Conservation (phyloP, 1,284 basidiomycete species). For the Apiotrichum montevideense region DNA sequence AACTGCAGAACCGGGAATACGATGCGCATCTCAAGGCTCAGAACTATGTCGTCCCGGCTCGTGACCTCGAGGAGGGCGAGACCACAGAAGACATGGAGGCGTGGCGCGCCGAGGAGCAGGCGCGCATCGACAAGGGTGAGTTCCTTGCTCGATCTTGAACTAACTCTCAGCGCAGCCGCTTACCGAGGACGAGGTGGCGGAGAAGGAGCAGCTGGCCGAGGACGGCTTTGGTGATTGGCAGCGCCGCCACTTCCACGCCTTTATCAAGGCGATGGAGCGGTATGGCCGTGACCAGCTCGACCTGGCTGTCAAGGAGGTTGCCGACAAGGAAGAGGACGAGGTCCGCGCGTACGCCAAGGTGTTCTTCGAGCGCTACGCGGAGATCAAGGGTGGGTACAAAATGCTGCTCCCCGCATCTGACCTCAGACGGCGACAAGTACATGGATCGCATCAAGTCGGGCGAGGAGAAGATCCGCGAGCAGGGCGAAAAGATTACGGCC, state of each 20-base stretch:
- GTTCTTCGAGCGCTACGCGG: slow-evolving; percentile 86
- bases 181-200: slow-evolving; percentile 72
- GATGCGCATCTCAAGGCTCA: slow-evolving; percentile 66
- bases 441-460: slow-evolving; percentile 73
- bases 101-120: slow-evolving; percentile 73
- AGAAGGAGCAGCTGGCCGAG: slow-evolving; percentile 71
- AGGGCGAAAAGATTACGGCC: slow-evolving; percentile 66
- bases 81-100: slow-evolving; percentile 78
- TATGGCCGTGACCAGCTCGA: slow-evolving; percentile 78
- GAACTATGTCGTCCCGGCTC: slow-evolving; percentile 64
- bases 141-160: slow-evolving; percentile 5
- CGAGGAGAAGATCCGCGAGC: slow-evolving; percentile 65
- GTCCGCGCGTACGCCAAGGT: slow-evolving; percentile 74
- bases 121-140: slow-evolving; percentile 75
- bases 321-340: slow-evolving; percentile 75
- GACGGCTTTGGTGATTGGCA: slow-evolving; percentile 87
- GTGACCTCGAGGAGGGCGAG: slow-evolving; percentile 64
- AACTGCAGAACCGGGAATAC: slow-evolving; percentile 82
- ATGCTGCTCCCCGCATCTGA: not conserved
- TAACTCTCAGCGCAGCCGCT: slow-evolving; percentile 65
- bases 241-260: slow-evolving; percentile 86
- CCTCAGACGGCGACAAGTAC: slow-evolving; percentile 66
- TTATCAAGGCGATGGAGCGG: slow-evolving; percentile 75
- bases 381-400: slow-evolving; percentile 60
- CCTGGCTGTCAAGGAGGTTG: slow-evolving; percentile 67